A percentile compares a stretch with the other conserved stretches of the same genome.
These are phyloP conservation scores for Xylaria sp. DNA, from an alignment of 2,329 filamentous ascomycete genomes.

Conservation along the genomic window DNA sequence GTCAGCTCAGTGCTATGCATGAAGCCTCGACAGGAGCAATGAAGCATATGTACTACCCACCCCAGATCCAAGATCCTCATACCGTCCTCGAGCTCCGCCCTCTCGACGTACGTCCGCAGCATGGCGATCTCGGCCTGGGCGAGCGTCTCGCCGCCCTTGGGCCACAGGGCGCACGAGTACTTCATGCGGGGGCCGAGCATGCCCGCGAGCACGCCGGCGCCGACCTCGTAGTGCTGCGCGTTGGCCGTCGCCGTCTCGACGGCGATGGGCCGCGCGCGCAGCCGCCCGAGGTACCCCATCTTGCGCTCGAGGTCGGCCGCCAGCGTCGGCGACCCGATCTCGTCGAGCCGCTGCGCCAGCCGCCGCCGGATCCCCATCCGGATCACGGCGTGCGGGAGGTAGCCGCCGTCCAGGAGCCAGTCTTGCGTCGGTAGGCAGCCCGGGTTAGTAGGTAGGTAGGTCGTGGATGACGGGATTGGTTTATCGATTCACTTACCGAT, in stretches of 20 bases:
- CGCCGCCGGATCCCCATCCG: slow-evolving; percentile 68
- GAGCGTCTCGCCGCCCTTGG: slow-evolving; percentile 63
- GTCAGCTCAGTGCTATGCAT: neutral
- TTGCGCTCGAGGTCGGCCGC: slow-evolving; percentile 59
- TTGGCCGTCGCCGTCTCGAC: slow-evolving; percentile 68
- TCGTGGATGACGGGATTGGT: too few species aligned
- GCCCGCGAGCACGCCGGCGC: slow-evolving; percentile 62
- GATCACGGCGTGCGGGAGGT: slow-evolving; percentile 64
- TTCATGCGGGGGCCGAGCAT: slow-evolving; percentile 72
- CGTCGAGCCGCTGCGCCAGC: slow-evolving; percentile 60
- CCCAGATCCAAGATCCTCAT: slow-evolving; percentile 66
- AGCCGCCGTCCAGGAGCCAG: slow-evolving; percentile 65
- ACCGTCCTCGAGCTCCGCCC: slow-evolving; percentile 60
- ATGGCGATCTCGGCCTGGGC: slow-evolving; percentile 68
- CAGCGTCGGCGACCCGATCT: slow-evolving; percentile 57
- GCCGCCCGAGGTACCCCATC: slow-evolving; percentile 62
- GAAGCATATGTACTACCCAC: slow-evolving; percentile 39
- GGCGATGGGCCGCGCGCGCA: slow-evolving; percentile 67
- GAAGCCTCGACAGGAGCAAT: slow-evolving; percentile 20
- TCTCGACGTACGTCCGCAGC: slow-evolving; percentile 64
- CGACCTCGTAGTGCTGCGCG: slow-evolving; percentile 73
- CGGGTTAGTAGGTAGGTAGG: neutral
- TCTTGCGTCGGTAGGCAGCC: slow-evolving; percentile 40
- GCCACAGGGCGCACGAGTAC: slow-evolving; percentile 70
- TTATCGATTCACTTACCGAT: neutral